These are phyloP conservation scores for Trypanosoma cruzi DNA, from an alignment of 208 protist species.

Conservation along the genomic window DNA sequence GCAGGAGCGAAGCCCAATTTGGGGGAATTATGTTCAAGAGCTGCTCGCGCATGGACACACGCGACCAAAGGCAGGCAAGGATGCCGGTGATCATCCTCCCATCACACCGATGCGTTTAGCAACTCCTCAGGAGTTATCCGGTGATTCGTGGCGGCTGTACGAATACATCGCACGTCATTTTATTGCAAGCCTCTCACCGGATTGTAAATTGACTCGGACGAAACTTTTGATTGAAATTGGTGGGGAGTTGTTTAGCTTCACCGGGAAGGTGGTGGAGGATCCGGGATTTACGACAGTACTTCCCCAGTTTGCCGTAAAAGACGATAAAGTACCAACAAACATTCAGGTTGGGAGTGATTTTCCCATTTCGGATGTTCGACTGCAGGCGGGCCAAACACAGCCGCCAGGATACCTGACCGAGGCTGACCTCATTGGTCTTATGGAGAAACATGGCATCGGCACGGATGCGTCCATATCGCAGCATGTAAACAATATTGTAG, in stretches of 20 bases:
- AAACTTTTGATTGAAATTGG: slow-evolving; percentile 80
- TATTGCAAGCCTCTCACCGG: slow-evolving; percentile 83
- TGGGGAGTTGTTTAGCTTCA: slow-evolving; percentile 78
- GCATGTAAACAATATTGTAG: slow-evolving; percentile 97
- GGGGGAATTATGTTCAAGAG: slow-evolving; percentile 71
- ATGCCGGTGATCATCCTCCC: slow-evolving; percentile 92
- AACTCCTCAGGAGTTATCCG: slow-evolving; percentile 55
- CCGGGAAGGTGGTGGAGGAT: slow-evolving; percentile 74
- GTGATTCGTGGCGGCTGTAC: slow-evolving; percentile 88
- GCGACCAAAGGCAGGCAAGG: slow-evolving; percentile 83
- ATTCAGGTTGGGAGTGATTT: slow-evolving; percentile 72
- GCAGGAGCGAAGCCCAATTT: slow-evolving; percentile 59
- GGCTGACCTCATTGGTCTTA: slow-evolving; percentile 96
- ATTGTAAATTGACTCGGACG: slow-evolving; percentile 71
- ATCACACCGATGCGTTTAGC: slow-evolving; percentile 91
- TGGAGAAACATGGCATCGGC: slow-evolving; percentile 98
- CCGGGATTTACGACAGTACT: slow-evolving; percentile 89
- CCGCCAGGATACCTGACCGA: slow-evolving; percentile 97
- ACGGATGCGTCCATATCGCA: slow-evolving; percentile 99
- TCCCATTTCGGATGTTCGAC: slow-evolving; percentile 72
- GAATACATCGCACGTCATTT: slow-evolving; percentile 92
- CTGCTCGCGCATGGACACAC: slow-evolving; percentile 63
- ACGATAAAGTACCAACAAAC: slow-evolving; percentile 78
- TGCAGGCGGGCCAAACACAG: slow-evolving; percentile 86
- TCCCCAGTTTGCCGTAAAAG: slow-evolving; percentile 66